Percentiles rank a stretch among this genome's conserved stretches.
Evolutionary conservation across 306 rosid species (phyloP).

Genomic region (Dryas octopetala): DNA sequence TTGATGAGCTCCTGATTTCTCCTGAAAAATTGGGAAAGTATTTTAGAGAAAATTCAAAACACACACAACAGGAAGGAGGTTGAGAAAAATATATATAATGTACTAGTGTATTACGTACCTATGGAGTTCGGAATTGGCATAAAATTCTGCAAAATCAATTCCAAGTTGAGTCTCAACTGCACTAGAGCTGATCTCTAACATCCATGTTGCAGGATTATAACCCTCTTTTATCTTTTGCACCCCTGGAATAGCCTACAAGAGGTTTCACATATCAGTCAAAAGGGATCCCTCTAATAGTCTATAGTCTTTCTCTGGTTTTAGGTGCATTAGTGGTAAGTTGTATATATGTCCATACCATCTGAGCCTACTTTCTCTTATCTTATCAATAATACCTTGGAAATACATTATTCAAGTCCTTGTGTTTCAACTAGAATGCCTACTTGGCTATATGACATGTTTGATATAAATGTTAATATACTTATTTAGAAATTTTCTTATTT

Average conservation of each 20-base stretch:
- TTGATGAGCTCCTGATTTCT: conserved; percentile 40
- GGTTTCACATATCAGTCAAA: background rate
- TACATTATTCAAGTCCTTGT: no score
- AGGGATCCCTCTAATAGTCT: no score
- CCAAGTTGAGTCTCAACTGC: conserved; percentile 21
- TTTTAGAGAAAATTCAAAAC: background rate
- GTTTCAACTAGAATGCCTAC: no score
- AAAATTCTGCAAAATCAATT: conserved; percentile 31
- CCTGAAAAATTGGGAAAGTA: conserved; percentile 18
- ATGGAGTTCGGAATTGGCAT: conserved; percentile 20
- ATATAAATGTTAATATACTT: no score
- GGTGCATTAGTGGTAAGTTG: background rate
- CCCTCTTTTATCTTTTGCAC: conserved; percentile 29
- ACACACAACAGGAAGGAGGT: background rate
- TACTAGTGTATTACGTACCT: background rate
- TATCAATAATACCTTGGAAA: no score
- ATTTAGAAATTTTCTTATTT: background rate
- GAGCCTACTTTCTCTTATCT: background rate
- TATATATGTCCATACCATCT: background rate
- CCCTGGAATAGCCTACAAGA: conserved; percentile 22
- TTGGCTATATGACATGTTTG: no score
- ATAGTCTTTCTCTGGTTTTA: background rate
- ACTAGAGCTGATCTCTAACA: conserved; percentile 28
- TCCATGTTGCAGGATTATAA: conserved; percentile 39
- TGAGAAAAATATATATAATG: background rate